These are phyloP conservation scores for Irpex sp. DNA, from an alignment of 1,284 basidiomycete species.

Conservation along the genomic window DNA sequence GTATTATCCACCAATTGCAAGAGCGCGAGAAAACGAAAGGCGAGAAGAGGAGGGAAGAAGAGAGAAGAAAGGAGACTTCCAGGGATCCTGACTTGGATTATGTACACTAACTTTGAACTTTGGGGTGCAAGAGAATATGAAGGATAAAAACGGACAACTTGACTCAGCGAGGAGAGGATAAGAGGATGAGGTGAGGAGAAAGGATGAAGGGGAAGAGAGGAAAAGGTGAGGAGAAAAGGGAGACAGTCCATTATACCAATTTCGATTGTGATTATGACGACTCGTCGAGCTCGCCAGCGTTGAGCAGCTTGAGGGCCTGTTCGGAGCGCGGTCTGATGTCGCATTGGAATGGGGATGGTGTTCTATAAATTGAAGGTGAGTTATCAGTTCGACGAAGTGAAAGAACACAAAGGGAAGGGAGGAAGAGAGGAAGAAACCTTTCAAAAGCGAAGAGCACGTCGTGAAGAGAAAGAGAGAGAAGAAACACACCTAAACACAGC, in stretches of 20 bases:
- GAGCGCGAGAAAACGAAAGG: no score
- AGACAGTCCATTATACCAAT: no score
- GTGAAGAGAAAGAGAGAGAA: no score
- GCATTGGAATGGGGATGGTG: slow-evolving; percentile 23
- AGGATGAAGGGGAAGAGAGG: background rate
- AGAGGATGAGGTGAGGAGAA: no score
- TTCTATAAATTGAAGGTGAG: slow-evolving; percentile 15
- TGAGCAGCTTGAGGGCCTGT: slow-evolving; percentile 21
- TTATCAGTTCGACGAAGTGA: background rate
- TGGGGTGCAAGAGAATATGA: background rate
- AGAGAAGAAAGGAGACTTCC: no score
- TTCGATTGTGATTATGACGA: background rate
- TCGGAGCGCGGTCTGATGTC: slow-evolving; percentile 25
- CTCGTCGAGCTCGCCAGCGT: slow-evolving; percentile 11
- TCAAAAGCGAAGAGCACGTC: no score
- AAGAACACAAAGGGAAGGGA: no score
- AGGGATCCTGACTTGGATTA: background rate
- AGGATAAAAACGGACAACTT: background rate
- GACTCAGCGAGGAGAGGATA: no score
- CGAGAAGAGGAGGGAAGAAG: no score
- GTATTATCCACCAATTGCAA: no score
- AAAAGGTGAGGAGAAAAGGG: background rate
- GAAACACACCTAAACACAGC: slow-evolving; percentile 31
- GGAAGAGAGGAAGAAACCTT: no score
- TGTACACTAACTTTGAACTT: background rate